phyloP scores from a whole-genome alignment of 2,329 filamentous ascomycete species.

The Fusarium xyrophilum region DNA sequence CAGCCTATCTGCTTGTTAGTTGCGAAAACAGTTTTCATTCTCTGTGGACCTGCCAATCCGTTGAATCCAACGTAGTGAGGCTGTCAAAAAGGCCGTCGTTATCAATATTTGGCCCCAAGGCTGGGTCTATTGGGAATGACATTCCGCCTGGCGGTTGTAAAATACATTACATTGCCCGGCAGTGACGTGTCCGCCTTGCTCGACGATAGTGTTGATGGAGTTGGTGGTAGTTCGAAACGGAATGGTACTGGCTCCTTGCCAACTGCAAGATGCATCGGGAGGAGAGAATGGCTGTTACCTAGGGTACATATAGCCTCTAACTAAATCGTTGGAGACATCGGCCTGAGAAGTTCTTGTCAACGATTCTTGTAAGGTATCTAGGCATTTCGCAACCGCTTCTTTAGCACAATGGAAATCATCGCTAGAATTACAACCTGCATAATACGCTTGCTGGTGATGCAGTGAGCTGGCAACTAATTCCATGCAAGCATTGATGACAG shows the following conservation, averaged over 20 bases:
- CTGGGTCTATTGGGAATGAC: neutral
- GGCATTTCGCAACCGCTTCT: neutral
- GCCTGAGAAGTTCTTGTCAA: rapidly evolving
- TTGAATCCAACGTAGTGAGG: conserved; percentile 1
- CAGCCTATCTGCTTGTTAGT: neutral
- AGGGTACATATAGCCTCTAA: rapidly evolving
- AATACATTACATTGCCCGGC: neutral
- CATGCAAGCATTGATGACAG: neutral
- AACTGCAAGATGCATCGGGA: neutral
- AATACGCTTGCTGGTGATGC: rapidly evolving
- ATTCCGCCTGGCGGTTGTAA: neutral
- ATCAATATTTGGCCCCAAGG: neutral
- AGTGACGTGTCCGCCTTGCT: neutral
- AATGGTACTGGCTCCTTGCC: no score
- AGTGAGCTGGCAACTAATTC: neutral
- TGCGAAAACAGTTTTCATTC: rapidly evolving
- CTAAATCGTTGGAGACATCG: rapidly evolving
- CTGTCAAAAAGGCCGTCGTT: conserved; percentile 12
- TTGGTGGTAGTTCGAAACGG: neutral
- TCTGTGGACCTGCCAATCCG: neutral
- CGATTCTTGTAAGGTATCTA: neutral
- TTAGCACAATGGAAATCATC: rapidly evolving
- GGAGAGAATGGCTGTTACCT: rapidly evolving
- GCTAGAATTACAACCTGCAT: rapidly evolving
- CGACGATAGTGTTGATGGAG: neutral